Evolutionary conservation across 2,329 filamentous ascomycete species (phyloP).

Genomic region (Fusarium camptoceras): DNA sequence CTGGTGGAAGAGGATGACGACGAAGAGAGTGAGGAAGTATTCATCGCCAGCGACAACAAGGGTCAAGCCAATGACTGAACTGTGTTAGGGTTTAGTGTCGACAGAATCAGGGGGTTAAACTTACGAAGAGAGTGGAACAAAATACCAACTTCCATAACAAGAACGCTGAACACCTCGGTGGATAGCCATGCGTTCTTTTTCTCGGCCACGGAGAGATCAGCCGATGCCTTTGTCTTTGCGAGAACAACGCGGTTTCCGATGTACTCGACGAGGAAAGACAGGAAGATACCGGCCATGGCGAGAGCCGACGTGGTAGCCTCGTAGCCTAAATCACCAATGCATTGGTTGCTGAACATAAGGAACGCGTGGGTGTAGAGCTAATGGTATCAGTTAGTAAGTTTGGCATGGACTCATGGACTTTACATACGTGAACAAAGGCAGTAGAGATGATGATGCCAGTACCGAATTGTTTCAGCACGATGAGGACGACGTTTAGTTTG

Average conservation of each 20-base stretch:
- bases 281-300: constrained; percentile 78
- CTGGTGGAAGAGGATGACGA: constrained; percentile 82
- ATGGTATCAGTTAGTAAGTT: background rate
- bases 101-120: constrained; percentile 39
- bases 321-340: constrained; percentile 73
- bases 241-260: constrained; percentile 69
- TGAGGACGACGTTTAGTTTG: constrained; percentile 64
- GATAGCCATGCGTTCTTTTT: constrained; percentile 46
- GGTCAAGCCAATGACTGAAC: constrained; percentile 71
- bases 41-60: constrained; percentile 69
- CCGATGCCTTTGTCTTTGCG: constrained; percentile 48
- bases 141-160: constrained; percentile 78
- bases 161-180: constrained; percentile 68
- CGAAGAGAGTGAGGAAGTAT: constrained; percentile 68
- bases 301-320: constrained; percentile 78
- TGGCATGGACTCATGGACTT: background rate
- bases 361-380: constrained; percentile 79
- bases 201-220: constrained; percentile 42
- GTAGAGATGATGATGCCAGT: constrained; percentile 80
- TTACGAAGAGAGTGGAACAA: constrained; percentile 78
- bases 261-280: constrained; percentile 79
- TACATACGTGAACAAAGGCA: constrained; percentile 73
- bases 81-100: constrained; percentile 3
- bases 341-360: constrained; percentile 78
- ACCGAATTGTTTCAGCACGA: constrained; percentile 78